Conservation (phyloP, 768 basidiomycete genomes). For the Panaeolus cyanescens region DNA sequence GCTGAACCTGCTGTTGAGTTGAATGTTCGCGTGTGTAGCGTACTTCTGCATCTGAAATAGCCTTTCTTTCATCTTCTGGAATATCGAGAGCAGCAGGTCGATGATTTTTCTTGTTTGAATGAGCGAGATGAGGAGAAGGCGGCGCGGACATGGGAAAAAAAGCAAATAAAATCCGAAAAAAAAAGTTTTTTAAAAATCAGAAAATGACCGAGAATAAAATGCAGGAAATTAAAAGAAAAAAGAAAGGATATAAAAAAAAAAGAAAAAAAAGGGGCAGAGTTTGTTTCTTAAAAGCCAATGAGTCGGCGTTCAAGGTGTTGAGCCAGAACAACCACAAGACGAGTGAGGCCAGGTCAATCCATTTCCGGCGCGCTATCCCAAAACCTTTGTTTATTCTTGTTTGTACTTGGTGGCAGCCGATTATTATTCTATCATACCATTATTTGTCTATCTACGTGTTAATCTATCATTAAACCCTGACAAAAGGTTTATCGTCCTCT, state of each 20-base stretch:
- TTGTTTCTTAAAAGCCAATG: constrained; percentile 8
- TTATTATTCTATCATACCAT: background rate
- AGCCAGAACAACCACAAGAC: constrained; percentile 10
- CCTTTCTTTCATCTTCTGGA: constrained; percentile 34
- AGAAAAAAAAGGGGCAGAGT: constrained; percentile 18
- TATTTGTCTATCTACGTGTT: background rate
- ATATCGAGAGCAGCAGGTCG: constrained; percentile 56
- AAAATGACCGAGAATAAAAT: constrained; percentile 15
- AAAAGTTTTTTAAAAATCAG: constrained; percentile 23
- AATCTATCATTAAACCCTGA: background rate
- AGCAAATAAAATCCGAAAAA: constrained; percentile 15
- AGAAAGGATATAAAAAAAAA: constrained; percentile 23
- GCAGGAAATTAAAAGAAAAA: constrained; percentile 11
- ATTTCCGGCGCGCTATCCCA: constrained; percentile 15
- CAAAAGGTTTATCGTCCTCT: background rate
- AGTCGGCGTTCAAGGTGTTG: constrained; percentile 3
- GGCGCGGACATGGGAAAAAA: constrained; percentile 42
- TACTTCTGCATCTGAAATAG: constrained; percentile 40
- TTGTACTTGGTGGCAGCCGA: constrained; percentile 26
- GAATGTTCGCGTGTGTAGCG: constrained; percentile 36
- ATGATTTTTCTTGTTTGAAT: constrained; percentile 40
- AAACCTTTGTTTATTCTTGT: constrained; percentile 31
- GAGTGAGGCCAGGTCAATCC: constrained; percentile 13
- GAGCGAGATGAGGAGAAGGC: constrained; percentile 39
- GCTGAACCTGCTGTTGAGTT: constrained; percentile 18